Evolutionary conservation across 768 basidiomycete species (phyloP), one percentile per base, ranked within the genome.

Genomic region (Mycena maculata): DNA sequence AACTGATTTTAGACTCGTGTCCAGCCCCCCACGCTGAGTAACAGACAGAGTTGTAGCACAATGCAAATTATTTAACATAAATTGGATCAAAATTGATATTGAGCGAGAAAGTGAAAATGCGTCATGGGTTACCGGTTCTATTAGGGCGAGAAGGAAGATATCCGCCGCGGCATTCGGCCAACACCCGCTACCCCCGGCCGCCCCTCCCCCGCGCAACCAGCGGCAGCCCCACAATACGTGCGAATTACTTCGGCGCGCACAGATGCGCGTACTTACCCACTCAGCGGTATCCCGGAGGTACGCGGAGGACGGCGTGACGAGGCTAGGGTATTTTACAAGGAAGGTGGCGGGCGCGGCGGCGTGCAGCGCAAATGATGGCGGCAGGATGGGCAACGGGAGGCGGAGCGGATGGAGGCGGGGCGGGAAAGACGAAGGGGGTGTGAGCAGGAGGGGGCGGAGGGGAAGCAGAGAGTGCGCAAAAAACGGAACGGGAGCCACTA

Each of bases 241-340:
- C 95, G 69, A 88, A 90, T 0, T 91, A 91, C 74, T 95, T 95
- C 33, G 94, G 92, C 79, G 92, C 86, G 12, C 95, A 95, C 20
- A 90, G 83, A 66, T 90, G 88, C 0, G 90, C 88, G 72, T 97
- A 98, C n/a, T n/a, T n/a, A n/a, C 22, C 90, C 91, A 73, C 96
- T 97, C 69, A 94, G 85, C 0, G 94, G 92, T n/a, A 72, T 96
- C 92, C 4, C 83, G 75, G 30, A 94, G 84, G 77, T 98, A 98
- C 1, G 82, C 74, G 0, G 89, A 80, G 22, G 88, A 87, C 4
- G 92, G 89, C 18, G 88, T 84, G 57, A 96, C 85, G 25, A 87
- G 81, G 23, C 90, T 87, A 0, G 83, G 83, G 67, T 86, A 91
- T 0, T 91, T 89, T 0, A 90, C 83, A 42, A 97, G 85, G 62